Conservation (phyloP, 1,284 basidiomycete species). For the Ustilago hordei region DNA sequence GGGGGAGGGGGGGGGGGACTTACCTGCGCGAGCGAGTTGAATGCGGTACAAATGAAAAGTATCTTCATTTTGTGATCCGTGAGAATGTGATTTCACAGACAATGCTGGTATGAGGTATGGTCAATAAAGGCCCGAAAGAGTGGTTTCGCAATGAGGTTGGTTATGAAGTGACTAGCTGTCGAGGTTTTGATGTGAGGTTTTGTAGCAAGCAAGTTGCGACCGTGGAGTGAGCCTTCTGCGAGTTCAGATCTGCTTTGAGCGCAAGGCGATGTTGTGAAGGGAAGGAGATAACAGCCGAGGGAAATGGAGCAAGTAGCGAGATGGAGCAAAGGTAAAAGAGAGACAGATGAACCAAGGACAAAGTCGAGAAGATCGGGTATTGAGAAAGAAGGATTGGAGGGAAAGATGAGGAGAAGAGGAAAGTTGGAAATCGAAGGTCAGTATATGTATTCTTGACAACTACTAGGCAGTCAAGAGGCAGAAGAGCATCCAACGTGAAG, state of each 20-base stretch:
- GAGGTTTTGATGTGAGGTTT: neutral
- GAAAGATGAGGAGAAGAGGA: neutral
- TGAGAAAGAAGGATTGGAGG: neutral
- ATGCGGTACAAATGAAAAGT: conserved; percentile 71
- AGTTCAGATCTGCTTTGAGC: neutral
- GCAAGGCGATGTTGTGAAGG: neutral
- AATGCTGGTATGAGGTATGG: neutral
- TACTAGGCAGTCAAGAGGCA: neutral
- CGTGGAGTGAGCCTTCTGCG: neutral
- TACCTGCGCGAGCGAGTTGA: conserved; percentile 69
- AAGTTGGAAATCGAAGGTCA: conserved; percentile 2
- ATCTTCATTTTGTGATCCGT: conserved; percentile 52
- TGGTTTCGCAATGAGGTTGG: neutral
- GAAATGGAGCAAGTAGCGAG: neutral
- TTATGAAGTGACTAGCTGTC: neutral
- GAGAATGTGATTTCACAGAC: neutral
- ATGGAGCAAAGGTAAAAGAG: neutral
- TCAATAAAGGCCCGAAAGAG: neutral
- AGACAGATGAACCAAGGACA: neutral
- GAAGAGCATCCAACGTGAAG: neutral
- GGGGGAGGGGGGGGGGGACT: neutral
- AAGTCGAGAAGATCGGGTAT: no score
- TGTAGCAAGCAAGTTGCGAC: neutral
- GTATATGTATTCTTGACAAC: conserved; percentile 15
- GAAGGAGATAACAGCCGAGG: neutral